A percentile compares a stretch with the other conserved stretches of the same genome.
phyloP scores from a whole-genome alignment of 2,329 filamentous ascomycete species.

The Rutstroemia sp. region DNA sequence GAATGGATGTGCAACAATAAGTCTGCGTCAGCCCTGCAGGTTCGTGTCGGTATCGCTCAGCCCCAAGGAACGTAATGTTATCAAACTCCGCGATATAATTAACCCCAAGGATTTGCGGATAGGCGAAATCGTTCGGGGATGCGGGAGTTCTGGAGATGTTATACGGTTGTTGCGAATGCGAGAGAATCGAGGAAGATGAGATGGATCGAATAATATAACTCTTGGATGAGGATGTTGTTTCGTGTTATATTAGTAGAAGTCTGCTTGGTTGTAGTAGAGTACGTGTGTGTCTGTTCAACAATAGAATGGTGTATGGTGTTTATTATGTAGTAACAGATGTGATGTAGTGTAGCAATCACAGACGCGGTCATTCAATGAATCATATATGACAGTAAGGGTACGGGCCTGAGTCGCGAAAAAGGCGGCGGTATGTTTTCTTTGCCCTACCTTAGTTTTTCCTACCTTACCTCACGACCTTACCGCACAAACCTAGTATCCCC shows the following conservation, averaged over 20 bases:
- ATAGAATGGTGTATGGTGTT: background rate
- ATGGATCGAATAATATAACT: background rate
- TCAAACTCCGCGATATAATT: background rate
- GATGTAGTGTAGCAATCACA: too few species aligned
- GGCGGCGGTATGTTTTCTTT: constrained; percentile 2
- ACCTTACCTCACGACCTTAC: background rate
- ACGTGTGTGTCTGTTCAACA: background rate
- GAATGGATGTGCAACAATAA: constrained; percentile 7
- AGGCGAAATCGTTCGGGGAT: background rate
- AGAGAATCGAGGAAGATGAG: background rate
- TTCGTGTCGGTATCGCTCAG: constrained; percentile 1
- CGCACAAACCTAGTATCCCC: background rate
- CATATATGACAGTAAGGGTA: constrained; percentile 7
- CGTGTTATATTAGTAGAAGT: too few species aligned
- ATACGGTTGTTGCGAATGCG: background rate
- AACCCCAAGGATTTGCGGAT: background rate
- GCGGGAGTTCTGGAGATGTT: background rate
- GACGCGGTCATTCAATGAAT: background rate
- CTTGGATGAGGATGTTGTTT: too few species aligned
- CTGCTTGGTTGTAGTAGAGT: too few species aligned
- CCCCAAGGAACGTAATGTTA: background rate
- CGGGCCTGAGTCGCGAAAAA: constrained; percentile 6
- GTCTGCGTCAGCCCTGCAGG: constrained; percentile 8
- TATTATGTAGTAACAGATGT: too few species aligned
- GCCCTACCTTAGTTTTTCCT: background rate